Conservation (phyloP, 345 rosid species). For the Arabis hirsuta region DNA sequence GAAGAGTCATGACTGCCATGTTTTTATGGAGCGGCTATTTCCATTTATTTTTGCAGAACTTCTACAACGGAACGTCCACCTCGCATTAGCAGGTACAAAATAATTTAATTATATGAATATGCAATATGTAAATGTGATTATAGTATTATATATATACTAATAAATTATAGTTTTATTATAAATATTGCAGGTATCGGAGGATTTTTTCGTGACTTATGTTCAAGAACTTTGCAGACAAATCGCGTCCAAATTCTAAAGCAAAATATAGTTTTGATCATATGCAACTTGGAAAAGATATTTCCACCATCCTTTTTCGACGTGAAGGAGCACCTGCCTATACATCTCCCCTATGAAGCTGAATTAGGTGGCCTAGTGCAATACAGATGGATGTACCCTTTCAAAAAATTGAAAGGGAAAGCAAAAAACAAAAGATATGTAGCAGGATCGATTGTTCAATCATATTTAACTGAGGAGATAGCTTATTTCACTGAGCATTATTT, state of each 20-base stretch:
- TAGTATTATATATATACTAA: too few relatives aligned
- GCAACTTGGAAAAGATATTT: background rate
- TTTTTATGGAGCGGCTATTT: background rate
- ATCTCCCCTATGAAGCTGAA: too few relatives aligned
- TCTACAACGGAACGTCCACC: background rate
- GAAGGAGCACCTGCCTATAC: background rate
- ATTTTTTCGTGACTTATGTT: background rate
- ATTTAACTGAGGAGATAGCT: too few relatives aligned
- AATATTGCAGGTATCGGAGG: background rate
- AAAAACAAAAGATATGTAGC: too few relatives aligned
- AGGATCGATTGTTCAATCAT: too few relatives aligned
- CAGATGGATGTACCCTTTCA: too few relatives aligned
- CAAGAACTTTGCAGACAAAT: background rate
- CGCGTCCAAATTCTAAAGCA: background rate
- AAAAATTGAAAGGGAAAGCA: too few relatives aligned
- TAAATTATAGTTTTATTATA: too few relatives aligned
- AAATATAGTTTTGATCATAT: background rate
- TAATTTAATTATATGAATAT: too few relatives aligned
- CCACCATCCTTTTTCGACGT: background rate
- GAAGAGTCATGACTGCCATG: background rate
- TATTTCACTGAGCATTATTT: too few relatives aligned
- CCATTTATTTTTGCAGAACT: background rate
- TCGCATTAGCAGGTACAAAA: background rate
- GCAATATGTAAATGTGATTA: too few relatives aligned
- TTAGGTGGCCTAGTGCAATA: too few relatives aligned